phyloP scores from a whole-genome alignment of 805 yeast genomes.

The Torulaspora quercuum region DNA sequence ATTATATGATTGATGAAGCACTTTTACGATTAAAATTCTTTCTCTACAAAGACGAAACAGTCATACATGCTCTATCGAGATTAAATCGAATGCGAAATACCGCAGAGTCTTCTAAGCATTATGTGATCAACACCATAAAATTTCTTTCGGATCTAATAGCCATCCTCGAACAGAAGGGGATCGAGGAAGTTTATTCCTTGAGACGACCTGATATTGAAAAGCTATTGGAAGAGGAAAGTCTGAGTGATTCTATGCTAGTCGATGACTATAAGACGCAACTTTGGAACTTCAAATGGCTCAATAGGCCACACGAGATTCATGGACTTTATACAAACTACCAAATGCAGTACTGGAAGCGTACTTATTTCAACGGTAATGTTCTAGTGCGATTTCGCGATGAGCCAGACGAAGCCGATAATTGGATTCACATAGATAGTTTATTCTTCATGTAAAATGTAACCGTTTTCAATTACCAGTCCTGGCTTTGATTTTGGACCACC shows the following conservation, averaged over 20 bases:
- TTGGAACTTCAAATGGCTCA: conserved; percentile 47
- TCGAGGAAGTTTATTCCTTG: conserved; percentile 43
- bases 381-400: conserved; percentile 38
- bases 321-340: conserved; percentile 52
- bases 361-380: conserved; percentile 48
- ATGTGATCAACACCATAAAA: conserved; percentile 33
- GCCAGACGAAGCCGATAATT: conserved; percentile 23
- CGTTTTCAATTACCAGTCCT: conserved; percentile 26
- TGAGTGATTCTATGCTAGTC: conserved; percentile 21
- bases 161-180: conserved; percentile 40
- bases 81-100: conserved; percentile 32
- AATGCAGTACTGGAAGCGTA: conserved; percentile 52
- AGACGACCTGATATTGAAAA: conserved; percentile 41
- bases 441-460: conserved; percentile 26
- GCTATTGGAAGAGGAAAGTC: conserved; percentile 28
- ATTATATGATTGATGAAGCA: conserved; percentile 28
- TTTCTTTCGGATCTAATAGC: conserved; percentile 45
- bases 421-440: conserved; percentile 29
- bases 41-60: conserved; percentile 48
- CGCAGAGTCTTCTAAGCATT: conserved; percentile 13
- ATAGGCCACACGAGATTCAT: conserved; percentile 35
- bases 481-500: conserved; percentile 23
- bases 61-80: conserved; percentile 45
- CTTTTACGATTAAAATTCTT: conserved; percentile 35
- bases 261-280: conserved; percentile 26